Conservation (phyloP, 192 early-diverging fungal species). For the Coemansia sp. region DNA sequence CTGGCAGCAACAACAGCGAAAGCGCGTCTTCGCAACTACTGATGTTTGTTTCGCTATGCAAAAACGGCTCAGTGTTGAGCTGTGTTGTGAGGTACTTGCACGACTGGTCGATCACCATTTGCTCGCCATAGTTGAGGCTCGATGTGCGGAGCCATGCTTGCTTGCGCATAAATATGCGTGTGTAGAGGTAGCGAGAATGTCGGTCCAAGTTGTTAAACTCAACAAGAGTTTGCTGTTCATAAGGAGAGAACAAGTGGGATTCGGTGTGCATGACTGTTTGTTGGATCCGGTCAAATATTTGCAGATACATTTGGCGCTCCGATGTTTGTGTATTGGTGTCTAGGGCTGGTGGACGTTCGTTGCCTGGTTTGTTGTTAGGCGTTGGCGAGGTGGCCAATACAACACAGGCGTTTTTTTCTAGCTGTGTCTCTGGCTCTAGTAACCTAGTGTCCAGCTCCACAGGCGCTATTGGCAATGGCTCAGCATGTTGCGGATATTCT, state of each 20-base stretch:
- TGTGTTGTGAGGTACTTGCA: constrained; percentile 23
- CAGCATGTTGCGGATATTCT: neutral
- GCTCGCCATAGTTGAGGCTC: constrained; percentile 30
- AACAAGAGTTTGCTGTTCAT: constrained; percentile 17
- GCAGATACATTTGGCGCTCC: constrained; percentile 38
- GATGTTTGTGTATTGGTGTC: neutral
- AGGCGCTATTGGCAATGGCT: neutral
- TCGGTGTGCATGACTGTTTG: constrained; percentile 37
- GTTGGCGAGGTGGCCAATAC: neutral
- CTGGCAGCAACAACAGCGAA: constrained; percentile 15
- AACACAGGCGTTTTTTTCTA: neutral
- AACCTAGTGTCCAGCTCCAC: neutral
- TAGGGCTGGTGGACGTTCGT: neutral
- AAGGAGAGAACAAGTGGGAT: constrained; percentile 31
- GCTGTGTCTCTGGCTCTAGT: neutral
- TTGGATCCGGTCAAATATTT: constrained; percentile 44
- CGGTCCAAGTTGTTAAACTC: constrained; percentile 29
- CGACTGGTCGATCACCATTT: constrained; percentile 27
- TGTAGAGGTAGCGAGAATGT: constrained; percentile 45
- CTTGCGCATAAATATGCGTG: constrained; percentile 48
- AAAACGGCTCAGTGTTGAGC: constrained; percentile 18
- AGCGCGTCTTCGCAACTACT: constrained; percentile 22
- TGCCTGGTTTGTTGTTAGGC: neutral
- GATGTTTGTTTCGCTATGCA: constrained; percentile 20
- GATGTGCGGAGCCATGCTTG: constrained; percentile 43